Conservation (phyloP, 805 yeast genomes). For the Candida silvatica region DNA sequence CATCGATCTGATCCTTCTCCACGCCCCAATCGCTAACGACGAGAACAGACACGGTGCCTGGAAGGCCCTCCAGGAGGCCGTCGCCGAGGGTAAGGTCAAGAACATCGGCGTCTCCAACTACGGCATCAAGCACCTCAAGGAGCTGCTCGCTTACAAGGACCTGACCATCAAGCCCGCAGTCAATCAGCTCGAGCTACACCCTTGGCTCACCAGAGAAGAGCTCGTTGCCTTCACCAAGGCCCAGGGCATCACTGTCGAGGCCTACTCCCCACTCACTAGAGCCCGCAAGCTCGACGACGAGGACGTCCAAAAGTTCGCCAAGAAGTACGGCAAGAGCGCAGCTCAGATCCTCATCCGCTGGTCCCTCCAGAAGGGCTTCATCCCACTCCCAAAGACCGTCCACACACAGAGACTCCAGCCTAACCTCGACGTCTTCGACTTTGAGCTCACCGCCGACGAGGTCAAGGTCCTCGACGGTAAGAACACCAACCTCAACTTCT, state of each 20-base stretch:
- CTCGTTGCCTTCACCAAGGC: conserved; percentile 34
- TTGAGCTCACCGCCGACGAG: conserved; percentile 31
- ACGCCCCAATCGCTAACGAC: conserved; percentile 40
- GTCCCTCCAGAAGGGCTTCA: conserved; percentile 57
- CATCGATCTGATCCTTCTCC: conserved; percentile 46
- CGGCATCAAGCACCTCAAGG: conserved; percentile 48
- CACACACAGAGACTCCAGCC: conserved; percentile 27
- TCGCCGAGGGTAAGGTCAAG: conserved; percentile 38
- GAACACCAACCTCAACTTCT: conserved; percentile 11
- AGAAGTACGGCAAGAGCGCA: conserved; percentile 37
- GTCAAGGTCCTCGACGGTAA: conserved; percentile 28
- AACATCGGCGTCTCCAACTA: conserved; percentile 60
- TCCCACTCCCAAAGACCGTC: conserved; percentile 30
- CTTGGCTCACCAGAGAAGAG: conserved; percentile 38
- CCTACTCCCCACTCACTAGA: conserved; percentile 59
- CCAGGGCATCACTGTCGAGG: conserved; percentile 44
- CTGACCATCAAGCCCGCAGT: conserved; percentile 35
- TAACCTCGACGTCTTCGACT: conserved; percentile 33
- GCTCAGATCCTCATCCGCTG: conserved; percentile 61
- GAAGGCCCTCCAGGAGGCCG: conserved; percentile 49
- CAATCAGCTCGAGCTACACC: conserved; percentile 43
- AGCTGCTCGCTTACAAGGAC: conserved; percentile 37
- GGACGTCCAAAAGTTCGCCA: conserved; percentile 33
- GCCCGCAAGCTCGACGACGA: conserved; percentile 39
- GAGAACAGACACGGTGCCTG: conserved; percentile 40